A percentile compares a stretch with the other conserved stretches of the same genome.
phyloP scores from a whole-genome alignment of 192 early-diverging fungal species.

The Thoreauomyces humboldtii region DNA sequence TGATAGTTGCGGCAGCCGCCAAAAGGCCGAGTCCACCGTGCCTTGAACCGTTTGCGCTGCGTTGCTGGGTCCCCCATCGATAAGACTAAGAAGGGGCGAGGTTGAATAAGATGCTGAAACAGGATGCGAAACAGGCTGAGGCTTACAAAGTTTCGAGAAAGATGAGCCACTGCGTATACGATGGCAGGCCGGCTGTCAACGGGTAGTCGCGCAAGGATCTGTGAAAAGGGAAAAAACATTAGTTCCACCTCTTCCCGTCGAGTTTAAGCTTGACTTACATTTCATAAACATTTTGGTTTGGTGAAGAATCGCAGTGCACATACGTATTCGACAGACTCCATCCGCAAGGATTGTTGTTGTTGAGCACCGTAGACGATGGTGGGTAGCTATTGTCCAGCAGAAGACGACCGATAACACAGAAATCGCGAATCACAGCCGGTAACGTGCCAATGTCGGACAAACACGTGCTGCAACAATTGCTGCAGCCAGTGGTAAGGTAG shows the following conservation, averaged over 20 bases:
- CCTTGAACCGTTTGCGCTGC: not conserved
- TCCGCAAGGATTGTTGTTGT: not conserved
- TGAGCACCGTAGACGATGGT: not conserved
- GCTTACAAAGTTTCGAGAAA: constrained; percentile 1
- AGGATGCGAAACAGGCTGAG: not conserved
- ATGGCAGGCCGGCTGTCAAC: not conserved
- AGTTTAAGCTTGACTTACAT: not conserved
- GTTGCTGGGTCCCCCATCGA: not conserved
- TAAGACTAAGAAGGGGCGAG: not conserved
- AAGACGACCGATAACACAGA: constrained; percentile 16
- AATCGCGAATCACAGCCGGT: constrained; percentile 1
- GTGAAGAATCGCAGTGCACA: not conserved
- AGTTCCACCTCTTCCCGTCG: not conserved
- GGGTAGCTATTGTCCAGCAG: not conserved
- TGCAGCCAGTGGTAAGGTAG: not conserved
- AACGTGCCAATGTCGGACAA: constrained; percentile 10
- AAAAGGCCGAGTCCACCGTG: not conserved
- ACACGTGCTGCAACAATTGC: not conserved
- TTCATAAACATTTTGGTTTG: not conserved
- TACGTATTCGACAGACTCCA: not conserved
- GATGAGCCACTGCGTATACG: not conserved
- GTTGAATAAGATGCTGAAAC: not conserved
- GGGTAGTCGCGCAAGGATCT: not conserved
- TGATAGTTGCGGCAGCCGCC: not conserved
- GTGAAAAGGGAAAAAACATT: not conserved